These are phyloP conservation scores for Xerocomellus chrysenteron DNA, from an alignment of 768 basidiomycete genomes.

Conservation along the genomic window DNA sequence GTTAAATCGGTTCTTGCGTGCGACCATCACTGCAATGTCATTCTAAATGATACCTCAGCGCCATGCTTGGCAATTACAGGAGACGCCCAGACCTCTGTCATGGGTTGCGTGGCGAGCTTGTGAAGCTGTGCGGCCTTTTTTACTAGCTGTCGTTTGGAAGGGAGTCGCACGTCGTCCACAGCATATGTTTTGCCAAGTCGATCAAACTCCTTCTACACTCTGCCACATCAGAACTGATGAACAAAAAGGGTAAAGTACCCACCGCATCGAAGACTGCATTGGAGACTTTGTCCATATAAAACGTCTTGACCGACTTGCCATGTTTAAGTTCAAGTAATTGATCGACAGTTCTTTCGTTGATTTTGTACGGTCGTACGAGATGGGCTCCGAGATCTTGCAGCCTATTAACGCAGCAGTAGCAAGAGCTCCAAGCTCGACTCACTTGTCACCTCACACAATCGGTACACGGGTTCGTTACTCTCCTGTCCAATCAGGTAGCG, in stretches of 20 bases:
- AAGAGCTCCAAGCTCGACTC: slow-evolving; percentile 31
- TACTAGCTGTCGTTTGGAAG: slow-evolving; percentile 63
- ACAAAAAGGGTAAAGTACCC: slow-evolving; percentile 24
- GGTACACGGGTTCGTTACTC: slow-evolving; percentile 59
- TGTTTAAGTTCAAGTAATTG: slow-evolving; percentile 74
- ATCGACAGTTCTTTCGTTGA: slow-evolving; percentile 65
- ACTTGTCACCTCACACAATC: slow-evolving; percentile 82
- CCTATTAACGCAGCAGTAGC: slow-evolving; percentile 2
- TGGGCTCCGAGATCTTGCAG: slow-evolving; percentile 51
- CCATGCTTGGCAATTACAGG: slow-evolving; percentile 2
- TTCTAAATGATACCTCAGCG: slow-evolving; percentile 45
- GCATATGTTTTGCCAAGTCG: slow-evolving; percentile 48
- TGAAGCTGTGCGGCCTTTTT: slow-evolving; percentile 64
- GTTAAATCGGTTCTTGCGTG: slow-evolving; percentile 54
- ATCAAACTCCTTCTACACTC: slow-evolving; percentile 67
- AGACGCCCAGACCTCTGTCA: slow-evolving; percentile 71
- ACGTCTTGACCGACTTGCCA: slow-evolving; percentile 60
- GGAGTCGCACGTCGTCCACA: slow-evolving; percentile 59
- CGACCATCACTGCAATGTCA: slow-evolving; percentile 79
- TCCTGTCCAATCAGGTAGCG: slow-evolving; percentile 77
- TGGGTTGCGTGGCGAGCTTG: slow-evolving; percentile 54
- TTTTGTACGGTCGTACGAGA: slow-evolving; percentile 63
- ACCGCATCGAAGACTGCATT: slow-evolving; percentile 68
- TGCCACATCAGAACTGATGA: slow-evolving; percentile 7
- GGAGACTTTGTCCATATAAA: slow-evolving; percentile 85